Evolutionary conservation across 768 basidiomycete species (phyloP).

Genomic region (Auricularia auricula-judae): DNA sequence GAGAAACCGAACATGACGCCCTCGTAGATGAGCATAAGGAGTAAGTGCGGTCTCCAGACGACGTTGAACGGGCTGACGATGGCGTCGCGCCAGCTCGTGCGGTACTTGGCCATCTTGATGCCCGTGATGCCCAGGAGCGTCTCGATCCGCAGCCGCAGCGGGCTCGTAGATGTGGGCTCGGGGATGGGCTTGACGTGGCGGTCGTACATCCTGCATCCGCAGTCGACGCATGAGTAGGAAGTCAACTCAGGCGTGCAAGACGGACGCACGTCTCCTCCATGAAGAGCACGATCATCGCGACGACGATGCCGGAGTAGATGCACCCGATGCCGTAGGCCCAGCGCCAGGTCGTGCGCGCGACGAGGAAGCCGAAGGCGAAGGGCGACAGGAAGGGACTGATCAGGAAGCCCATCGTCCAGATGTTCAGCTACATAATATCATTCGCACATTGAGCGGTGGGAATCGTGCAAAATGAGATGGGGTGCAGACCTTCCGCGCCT

Average conservation of each 20-base stretch:
- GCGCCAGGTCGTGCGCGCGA: conserved; percentile 35
- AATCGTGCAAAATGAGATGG: not conserved
- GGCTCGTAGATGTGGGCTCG: conserved; percentile 25
- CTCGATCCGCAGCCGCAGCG: conserved; percentile 40
- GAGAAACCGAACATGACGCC: conserved; percentile 51
- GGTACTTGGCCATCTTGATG: conserved; percentile 42
- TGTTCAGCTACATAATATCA: conserved; percentile 35
- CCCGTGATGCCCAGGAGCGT: conserved; percentile 57
- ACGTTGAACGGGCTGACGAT: conserved; percentile 37
- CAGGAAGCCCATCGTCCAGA: conserved; percentile 68
- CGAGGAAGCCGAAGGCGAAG: conserved; percentile 57
- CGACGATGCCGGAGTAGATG: conserved; percentile 44
- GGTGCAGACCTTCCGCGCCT: conserved; percentile 45
- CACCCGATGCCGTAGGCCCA: conserved; percentile 61
- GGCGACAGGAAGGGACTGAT: conserved; percentile 55
- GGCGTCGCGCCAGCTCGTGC: conserved; percentile 37
- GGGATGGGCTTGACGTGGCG: conserved; percentile 44
- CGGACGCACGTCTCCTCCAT: conserved; percentile 51
- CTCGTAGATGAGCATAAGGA: conserved; percentile 44
- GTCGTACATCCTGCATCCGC: conserved; percentile 44
- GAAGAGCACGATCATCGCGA: conserved; percentile 46
- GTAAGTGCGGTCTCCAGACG: conserved; percentile 51
- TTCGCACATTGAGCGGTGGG: not conserved
- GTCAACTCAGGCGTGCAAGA: not conserved
- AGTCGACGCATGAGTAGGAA: not conserved